Evolutionary conservation across 306 rosid genomes (phyloP).

Genomic region (Adenanthera pavonina): DNA sequence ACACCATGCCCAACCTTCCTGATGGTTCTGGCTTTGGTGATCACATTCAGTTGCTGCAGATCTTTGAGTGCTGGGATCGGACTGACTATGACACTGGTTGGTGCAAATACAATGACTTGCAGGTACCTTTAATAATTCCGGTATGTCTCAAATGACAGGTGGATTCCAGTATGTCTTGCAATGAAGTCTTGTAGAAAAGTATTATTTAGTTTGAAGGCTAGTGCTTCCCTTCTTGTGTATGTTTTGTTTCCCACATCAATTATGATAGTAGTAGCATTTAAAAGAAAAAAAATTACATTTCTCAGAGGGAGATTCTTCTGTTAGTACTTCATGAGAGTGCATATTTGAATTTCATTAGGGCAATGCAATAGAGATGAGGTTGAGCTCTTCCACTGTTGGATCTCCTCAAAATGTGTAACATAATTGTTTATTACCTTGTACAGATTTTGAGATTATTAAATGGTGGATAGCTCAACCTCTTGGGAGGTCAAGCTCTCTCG

Average conservation of each 20-base stretch:
- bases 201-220: constrained; percentile 31
- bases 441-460: background rate
- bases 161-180: constrained; percentile 14
- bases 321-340: constrained; percentile 35
- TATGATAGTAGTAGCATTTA: constrained; percentile 26
- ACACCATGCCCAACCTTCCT: constrained; percentile 63
- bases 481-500: background rate
- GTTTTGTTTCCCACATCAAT: constrained; percentile 18
- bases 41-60: constrained; percentile 89
- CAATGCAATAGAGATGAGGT: background rate
- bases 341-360: constrained; percentile 10
- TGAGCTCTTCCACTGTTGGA: background rate
- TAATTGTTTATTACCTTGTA: background rate
- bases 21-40: constrained; percentile 98
- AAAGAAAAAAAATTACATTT: constrained; percentile 10
- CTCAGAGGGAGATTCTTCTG: constrained; percentile 14
- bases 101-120: constrained; percentile 88
- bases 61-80: constrained; percentile 79
- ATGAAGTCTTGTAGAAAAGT: constrained; percentile 31
- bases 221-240: constrained; percentile 25
- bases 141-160: constrained; percentile 20
- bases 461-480: background rate
- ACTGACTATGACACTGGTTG: constrained; percentile 72
- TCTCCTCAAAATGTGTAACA: background rate
- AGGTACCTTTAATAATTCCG: constrained; percentile 55